Evolutionary conservation across 2,329 filamentous ascomycete species (phyloP).

Genomic region (Dichotomopilus funicola): DNA sequence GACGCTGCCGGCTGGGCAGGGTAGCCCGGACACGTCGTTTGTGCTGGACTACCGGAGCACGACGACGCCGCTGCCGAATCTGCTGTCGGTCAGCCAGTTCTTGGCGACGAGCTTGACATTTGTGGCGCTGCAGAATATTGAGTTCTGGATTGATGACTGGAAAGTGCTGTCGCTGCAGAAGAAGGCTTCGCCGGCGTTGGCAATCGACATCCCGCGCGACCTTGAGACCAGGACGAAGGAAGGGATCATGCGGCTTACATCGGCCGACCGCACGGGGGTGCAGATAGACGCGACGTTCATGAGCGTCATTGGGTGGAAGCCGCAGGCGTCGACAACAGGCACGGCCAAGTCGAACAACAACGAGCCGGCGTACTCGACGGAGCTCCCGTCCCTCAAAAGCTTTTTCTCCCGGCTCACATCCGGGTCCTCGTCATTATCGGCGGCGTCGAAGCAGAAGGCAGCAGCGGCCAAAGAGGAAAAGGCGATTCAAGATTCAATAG

Average conservation of each 20-base stretch:
- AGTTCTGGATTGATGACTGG: conserved; percentile 86
- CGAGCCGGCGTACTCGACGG: conserved; percentile 28
- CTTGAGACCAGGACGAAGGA: conserved; percentile 79
- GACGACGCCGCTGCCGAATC: conserved; percentile 76
- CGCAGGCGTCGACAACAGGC: conserved; percentile 36
- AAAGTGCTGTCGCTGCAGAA: conserved; percentile 73
- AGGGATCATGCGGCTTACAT: conserved; percentile 76
- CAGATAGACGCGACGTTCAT: conserved; percentile 91
- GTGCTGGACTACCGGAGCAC: conserved; percentile 88
- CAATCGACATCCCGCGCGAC: conserved; percentile 67
- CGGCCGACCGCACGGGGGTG: conserved; percentile 77
- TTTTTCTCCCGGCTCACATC: conserved; percentile 77
- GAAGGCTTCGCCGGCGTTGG: conserved; percentile 71
- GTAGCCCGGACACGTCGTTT: conserved; percentile 74
- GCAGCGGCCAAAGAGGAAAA: conserved; percentile 54
- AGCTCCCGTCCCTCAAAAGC: conserved; percentile 60
- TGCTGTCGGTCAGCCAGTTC: conserved; percentile 85
- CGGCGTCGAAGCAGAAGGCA: conserved; percentile 39
- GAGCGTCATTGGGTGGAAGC: conserved; percentile 80
- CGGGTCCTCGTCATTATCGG: conserved; percentile 42
- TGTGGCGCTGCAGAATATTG: conserved; percentile 78
- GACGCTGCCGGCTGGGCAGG: conserved; percentile 60
- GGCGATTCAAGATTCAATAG: conserved; percentile 53
- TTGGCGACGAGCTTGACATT: conserved; percentile 93
- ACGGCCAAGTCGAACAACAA: conserved; percentile 38